Evolutionary conservation across 1,139 yeast species (phyloP).

Genomic region (Candida tropicalis): DNA sequence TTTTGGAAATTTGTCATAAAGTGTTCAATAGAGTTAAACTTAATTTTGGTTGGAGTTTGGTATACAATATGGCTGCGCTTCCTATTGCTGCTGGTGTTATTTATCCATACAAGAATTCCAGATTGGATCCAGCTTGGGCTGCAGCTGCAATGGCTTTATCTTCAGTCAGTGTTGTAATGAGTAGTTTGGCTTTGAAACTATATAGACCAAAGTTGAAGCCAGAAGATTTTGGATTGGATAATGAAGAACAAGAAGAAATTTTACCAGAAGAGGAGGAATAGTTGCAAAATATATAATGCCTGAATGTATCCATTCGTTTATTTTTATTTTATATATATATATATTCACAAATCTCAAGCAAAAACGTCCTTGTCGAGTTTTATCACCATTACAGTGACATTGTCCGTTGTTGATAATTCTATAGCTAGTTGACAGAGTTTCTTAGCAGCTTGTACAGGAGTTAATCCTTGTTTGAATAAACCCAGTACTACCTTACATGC

Average conservation of each 20-base stretch:
- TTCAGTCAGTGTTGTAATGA: slow-evolving; percentile 57
- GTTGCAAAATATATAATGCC: neutral
- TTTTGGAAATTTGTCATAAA: slow-evolving; percentile 46
- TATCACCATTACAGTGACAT: slow-evolving; percentile 90
- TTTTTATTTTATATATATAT: neutral
- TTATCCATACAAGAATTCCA: slow-evolving; percentile 53
- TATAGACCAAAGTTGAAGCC: slow-evolving; percentile 41
- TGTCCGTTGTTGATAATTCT: slow-evolving; percentile 82
- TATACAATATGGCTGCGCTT: slow-evolving; percentile 42
- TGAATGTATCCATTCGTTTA: neutral
- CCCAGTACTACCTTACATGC: slow-evolving; percentile 74
- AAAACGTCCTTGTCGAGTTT: slow-evolving; percentile 54
- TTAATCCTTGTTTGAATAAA: slow-evolving; percentile 27
- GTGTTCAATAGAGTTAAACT: slow-evolving; percentile 58
- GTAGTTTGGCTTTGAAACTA: slow-evolving; percentile 54
- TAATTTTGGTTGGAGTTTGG: slow-evolving; percentile 45
- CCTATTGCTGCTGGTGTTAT: slow-evolving; percentile 69
- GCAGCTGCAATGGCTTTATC: slow-evolving; percentile 70
- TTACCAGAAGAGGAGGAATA: slow-evolving; percentile 11
- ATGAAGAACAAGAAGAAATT: slow-evolving; percentile 5
- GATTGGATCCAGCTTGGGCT: slow-evolving; percentile 66
- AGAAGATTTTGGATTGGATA: slow-evolving; percentile 18
- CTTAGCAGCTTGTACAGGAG: slow-evolving; percentile 69
- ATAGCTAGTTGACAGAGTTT: slow-evolving; percentile 75
- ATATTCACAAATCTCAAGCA: slow-evolving; percentile 8